phyloP scores from a whole-genome alignment of 176 grass and related monocot species.

The Rhipidocladum racemiflorum region DNA sequence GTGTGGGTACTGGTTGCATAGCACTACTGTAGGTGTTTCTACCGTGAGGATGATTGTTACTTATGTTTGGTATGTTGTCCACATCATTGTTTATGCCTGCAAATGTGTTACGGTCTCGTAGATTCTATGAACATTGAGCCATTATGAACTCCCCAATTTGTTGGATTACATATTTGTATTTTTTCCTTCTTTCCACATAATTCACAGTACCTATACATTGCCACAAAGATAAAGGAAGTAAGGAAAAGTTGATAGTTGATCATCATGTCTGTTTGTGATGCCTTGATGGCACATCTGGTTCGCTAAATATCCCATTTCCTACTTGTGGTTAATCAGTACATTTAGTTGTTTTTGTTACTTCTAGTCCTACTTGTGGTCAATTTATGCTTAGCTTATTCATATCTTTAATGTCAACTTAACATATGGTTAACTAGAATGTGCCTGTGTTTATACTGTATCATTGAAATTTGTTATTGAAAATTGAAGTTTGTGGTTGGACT shows the following conservation, averaged over 20 bases:
- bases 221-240: not conserved
- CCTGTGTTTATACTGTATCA: not conserved
- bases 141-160: not conserved
- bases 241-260: not conserved
- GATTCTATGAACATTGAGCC: not conserved
- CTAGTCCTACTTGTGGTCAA: not conserved
- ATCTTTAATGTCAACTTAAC: not conserved
- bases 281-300: not conserved
- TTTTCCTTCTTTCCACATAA: not conserved
- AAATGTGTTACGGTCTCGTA: not conserved
- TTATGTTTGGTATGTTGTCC: not conserved
- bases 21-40: not conserved
- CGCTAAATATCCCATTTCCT: not conserved
- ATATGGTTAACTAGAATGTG: not conserved
- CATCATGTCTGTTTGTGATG: not conserved
- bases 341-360: not conserved
- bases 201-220: not conserved
- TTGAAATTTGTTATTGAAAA: conserved; percentile 21
- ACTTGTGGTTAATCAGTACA: not conserved
- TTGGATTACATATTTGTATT: not conserved
- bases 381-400: not conserved
- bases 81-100: not conserved
- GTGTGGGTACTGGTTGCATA: not conserved
- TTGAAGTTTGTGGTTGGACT: conserved; percentile 4
- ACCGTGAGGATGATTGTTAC: not conserved